These are phyloP conservation scores for Metschnikowia drakensbergensis DNA, from an alignment of 805 yeast genomes.

Conservation along the genomic window DNA sequence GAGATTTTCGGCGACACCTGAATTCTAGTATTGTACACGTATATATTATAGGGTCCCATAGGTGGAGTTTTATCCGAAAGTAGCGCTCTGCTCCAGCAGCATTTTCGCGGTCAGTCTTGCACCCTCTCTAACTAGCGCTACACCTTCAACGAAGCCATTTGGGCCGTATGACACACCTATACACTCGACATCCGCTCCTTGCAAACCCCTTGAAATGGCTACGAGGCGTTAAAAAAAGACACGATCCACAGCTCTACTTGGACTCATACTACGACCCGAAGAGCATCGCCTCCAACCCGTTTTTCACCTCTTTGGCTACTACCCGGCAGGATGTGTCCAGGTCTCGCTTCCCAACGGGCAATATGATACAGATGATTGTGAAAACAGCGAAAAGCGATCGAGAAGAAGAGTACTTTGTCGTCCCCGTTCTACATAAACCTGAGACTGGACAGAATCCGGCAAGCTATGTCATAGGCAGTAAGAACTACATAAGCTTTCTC, in stretches of 20 bases:
- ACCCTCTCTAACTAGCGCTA: neutral
- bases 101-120: neutral
- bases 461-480: constrained; percentile 25
- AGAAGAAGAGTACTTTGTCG: constrained; percentile 6
- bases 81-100: neutral
- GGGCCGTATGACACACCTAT: neutral
- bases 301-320: constrained; percentile 22
- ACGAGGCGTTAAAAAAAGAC: constrained; percentile 18
- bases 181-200: constrained; percentile 27
- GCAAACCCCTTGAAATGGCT: constrained; percentile 30
- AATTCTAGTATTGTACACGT: neutral
- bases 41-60: too few species aligned
- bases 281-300: constrained; percentile 25
- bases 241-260: constrained; percentile 21
- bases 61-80: neutral
- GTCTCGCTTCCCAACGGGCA: constrained; percentile 28
- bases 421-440: constrained; percentile 20
- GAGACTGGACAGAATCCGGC: constrained; percentile 20
- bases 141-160: neutral
- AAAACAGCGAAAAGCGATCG: constrained; percentile 1
- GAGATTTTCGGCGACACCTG: constrained; percentile 5
- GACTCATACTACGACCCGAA: constrained; percentile 17
- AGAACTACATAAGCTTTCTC: constrained; percentile 19
- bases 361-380: constrained; percentile 20
- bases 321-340: constrained; percentile 26